Evolutionary conservation across 805 yeast species (phyloP), one percentile per base, ranked within the genome.

Genomic region (Candida anglica): DNA sequence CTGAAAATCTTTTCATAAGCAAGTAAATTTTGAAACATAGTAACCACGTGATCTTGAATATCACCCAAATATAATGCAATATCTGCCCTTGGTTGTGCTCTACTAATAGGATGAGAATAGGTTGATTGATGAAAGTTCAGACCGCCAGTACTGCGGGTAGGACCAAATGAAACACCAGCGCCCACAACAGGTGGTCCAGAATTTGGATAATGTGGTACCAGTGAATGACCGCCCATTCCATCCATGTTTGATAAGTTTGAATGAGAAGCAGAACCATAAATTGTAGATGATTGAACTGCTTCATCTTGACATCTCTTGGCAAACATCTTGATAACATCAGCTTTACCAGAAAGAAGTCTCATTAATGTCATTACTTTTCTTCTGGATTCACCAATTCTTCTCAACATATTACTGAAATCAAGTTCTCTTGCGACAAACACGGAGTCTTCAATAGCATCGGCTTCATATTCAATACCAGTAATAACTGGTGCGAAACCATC

Each of bases 281-380:
- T n/a, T n/a, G n/a, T n/a, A 11, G 23, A 9, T 21, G 34, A 39
- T 10, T 28, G 41, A 4, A 43, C 41, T 3, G 66, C 73, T 40
- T 75, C 79, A 60, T 88, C 97, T 50, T 83, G 89, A 59, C 96
- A 88, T 49, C 98, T 73, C 57, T 91, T 91, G 24, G 96, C 93
- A 66, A 91, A 87, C 94, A 88, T 89, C 48, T 85, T 84, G 50
- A 91, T 86, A 35, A 91, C 98, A 57, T 91, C 98, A 0, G 97
- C 97, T 56, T 91, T 91, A 43, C 96, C 96, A 26, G 91, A 79
- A 32, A 91, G 69, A 42, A 91, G 66, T 50, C 98, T 74, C 85
- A 89, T 80, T 51, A 91, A 61, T 1, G 95, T 82, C 97, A 91
- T 91, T 21, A 89, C 94, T 52, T 83, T 85, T 43, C 91, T 74